Evolutionary conservation across 2,329 filamentous ascomycete species (phyloP).

Genomic region (Fusarium sp.): DNA sequence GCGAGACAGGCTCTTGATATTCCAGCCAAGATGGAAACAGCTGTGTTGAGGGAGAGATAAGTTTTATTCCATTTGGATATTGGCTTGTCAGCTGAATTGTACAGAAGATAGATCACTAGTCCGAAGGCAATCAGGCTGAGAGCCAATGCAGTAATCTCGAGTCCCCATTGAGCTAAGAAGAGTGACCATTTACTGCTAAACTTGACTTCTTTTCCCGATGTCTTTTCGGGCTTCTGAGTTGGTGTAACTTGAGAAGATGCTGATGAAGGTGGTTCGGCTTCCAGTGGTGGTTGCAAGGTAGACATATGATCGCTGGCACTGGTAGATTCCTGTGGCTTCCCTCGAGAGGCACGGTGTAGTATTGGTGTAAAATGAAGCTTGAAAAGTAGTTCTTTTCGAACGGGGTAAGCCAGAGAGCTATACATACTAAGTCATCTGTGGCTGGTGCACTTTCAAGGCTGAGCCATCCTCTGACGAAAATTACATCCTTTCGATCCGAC

Average conservation of each 20-base stretch:
- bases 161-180: not conserved
- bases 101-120: not conserved
- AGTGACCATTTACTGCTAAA: too few relatives aligned
- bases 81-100: not conserved
- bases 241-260: not conserved
- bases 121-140: not conserved
- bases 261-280: not conserved
- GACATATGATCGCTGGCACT: accelerated
- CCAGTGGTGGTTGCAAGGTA: not conserved
- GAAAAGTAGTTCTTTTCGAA: too few relatives aligned
- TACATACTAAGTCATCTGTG: not conserved
- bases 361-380: too few relatives aligned
- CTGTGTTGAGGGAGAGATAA: slow-evolving; percentile 8
- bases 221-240: not conserved
- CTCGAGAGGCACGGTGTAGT: accelerated
- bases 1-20: not conserved
- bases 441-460: not conserved
- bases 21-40: slow-evolving; percentile 14
- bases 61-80: slow-evolving; percentile 14
- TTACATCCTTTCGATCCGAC: too few relatives aligned
- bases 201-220: not conserved
- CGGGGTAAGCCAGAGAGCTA: accelerated
- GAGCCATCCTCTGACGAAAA: not conserved
- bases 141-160: not conserved
- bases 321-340: not conserved